Evolutionary conservation across 1,139 yeast species (phyloP).

Genomic region (Ashbya aceris): DNA sequence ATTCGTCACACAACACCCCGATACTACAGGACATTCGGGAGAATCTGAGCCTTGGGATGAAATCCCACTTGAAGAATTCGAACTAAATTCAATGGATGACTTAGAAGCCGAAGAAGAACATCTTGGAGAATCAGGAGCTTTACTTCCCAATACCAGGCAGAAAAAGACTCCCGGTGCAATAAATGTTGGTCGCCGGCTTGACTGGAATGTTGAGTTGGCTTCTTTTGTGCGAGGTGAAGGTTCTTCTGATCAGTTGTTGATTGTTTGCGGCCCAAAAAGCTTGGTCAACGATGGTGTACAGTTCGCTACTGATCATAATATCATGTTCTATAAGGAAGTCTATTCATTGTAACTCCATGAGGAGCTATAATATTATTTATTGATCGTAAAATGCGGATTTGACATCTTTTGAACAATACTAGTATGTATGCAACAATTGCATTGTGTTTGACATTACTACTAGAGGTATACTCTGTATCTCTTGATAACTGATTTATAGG

Average conservation of each 20-base stretch:
- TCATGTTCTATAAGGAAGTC: constrained; percentile 17
- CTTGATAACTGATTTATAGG: background rate
- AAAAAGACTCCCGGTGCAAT: constrained; percentile 11
- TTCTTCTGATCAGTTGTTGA: constrained; percentile 16
- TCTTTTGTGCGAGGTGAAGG: constrained; percentile 14
- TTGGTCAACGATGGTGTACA: constrained; percentile 13
- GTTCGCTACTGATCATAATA: constrained; percentile 15
- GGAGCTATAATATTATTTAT: background rate
- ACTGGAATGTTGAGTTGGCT: constrained; percentile 19
- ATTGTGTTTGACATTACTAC: background rate
- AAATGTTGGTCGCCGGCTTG: constrained; percentile 17
- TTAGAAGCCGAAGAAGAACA: constrained; percentile 8
- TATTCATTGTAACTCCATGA: constrained; percentile 5
- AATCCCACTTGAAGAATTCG: constrained; percentile 12
- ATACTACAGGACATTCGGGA: background rate
- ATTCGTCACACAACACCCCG: constrained; percentile 8
- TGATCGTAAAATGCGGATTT: background rate
- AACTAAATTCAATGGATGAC: constrained; percentile 14
- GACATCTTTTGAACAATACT: background rate
- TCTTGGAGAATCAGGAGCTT: constrained; percentile 15
- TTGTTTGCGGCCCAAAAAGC: constrained; percentile 19
- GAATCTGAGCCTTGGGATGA: background rate
- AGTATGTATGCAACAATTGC: background rate
- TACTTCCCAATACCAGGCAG: constrained; percentile 2
- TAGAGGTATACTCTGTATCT: background rate